A percentile compares a stretch with the other conserved stretches of the same genome.
Evolutionary conservation across 2,329 filamentous ascomycete genomes (phyloP).

Genomic region (Aspergillus tanneri): DNA sequence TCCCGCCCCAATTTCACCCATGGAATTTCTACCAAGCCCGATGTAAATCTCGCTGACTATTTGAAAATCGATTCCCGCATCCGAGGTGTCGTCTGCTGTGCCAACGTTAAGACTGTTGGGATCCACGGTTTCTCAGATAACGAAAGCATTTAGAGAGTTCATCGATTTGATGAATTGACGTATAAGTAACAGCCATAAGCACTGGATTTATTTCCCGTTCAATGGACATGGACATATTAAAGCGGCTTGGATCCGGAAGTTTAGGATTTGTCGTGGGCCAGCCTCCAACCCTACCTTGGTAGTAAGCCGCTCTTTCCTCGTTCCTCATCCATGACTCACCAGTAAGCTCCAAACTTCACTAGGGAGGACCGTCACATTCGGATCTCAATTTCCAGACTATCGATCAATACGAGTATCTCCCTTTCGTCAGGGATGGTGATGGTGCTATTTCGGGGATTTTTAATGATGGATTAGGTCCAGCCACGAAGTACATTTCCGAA

Average conservation of each 20-base stretch:
- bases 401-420: constrained; percentile 6
- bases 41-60: constrained; percentile 10
- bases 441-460: constrained; percentile 18
- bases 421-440: constrained; percentile 11
- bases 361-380: constrained; percentile 17
- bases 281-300: constrained; percentile 5
- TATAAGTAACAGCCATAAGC: neutral
- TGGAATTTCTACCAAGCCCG: constrained; percentile 8
- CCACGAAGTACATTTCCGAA: neutral
- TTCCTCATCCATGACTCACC: neutral
- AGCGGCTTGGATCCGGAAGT: constrained; percentile 13
- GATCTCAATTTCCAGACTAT: constrained; percentile 5
- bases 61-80: constrained; percentile 9
- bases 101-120: constrained; percentile 1
- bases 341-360: constrained; percentile 15
- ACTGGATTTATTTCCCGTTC: constrained; percentile 18
- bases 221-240: constrained; percentile 11
- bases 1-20: constrained; percentile 9
- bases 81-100: constrained; percentile 16
- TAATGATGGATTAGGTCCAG: constrained; percentile 14
- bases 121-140: constrained; percentile 13
- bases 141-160: constrained; percentile 9
- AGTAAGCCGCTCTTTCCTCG: constrained; percentile 5
- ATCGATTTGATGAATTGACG: constrained; percentile 12
- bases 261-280: neutral